Conservation (phyloP, 2,329 filamentous ascomycete species). For the Myriangium duriaei region DNA sequence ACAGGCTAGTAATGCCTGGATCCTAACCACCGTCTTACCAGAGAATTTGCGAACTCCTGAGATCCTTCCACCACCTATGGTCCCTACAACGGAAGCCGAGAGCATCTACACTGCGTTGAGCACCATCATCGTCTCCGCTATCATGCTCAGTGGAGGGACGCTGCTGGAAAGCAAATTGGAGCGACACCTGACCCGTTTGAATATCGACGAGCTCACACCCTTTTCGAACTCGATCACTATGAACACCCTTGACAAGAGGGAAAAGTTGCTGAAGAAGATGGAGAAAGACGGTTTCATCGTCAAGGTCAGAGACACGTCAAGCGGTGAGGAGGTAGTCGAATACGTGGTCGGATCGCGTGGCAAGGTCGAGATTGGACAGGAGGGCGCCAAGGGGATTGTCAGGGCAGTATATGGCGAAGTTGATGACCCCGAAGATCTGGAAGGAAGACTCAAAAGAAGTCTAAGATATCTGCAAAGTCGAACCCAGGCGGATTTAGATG, state of each 20-base stretch:
- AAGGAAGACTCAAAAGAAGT: conserved; percentile 22
- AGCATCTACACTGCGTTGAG: conserved; percentile 73
- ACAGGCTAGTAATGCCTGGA: conserved; percentile 39
- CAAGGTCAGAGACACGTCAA: conserved; percentile 53
- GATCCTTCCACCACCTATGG: conserved; percentile 56
- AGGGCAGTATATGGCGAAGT: conserved; percentile 38
- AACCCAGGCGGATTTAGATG: neutral
- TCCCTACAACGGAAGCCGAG: conserved; percentile 55
- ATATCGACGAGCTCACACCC: conserved; percentile 62
- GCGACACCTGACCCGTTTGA: conserved; percentile 60
- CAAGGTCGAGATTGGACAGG: conserved; percentile 70
- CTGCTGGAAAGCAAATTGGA: conserved; percentile 69
- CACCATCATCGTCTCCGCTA: conserved; percentile 64
- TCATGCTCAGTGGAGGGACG: conserved; percentile 57
- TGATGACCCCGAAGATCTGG: conserved; percentile 21
- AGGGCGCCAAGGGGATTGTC: conserved; percentile 61
- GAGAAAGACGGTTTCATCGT: conserved; percentile 74
- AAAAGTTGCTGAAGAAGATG: conserved; percentile 61
- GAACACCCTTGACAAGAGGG: conserved; percentile 49
- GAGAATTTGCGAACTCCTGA: conserved; percentile 47
- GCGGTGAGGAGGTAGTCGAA: conserved; percentile 63
- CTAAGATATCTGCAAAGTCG: conserved; percentile 17
- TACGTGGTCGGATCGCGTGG: conserved; percentile 79
- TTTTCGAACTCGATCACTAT: conserved; percentile 24
- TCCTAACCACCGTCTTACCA: conserved; percentile 64